phyloP scores from a whole-genome alignment of 371 early-diverging fungal species.

The Mortierella sp. region DNA sequence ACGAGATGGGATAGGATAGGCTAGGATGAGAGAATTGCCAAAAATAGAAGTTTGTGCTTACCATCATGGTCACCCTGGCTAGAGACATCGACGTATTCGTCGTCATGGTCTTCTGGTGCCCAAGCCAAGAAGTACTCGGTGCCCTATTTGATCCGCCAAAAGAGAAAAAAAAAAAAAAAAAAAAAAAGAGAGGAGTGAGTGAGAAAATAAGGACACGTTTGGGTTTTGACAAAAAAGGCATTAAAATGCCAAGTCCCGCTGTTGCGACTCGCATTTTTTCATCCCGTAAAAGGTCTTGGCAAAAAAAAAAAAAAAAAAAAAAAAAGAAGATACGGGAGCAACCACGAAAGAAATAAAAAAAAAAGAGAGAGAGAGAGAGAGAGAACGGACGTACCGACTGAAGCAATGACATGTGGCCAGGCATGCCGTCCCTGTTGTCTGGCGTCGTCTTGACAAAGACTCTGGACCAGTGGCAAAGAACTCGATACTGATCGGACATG shows the following conservation, averaged over 20 bases:
- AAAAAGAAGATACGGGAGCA: not conserved
- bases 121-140: not conserved
- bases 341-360: conserved; percentile 8
- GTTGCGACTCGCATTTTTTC: too few species aligned
- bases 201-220: not conserved
- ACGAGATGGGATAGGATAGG: too few species aligned
- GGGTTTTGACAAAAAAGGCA: too few species aligned
- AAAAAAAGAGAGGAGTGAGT: not conserved
- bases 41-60: conserved; percentile 2
- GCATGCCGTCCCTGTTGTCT: conserved; percentile 43
- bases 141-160: not conserved
- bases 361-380: not conserved
- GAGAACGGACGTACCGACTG: conserved; percentile 28
- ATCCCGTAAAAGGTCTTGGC: not conserved
- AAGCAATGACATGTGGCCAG: conserved; percentile 41
- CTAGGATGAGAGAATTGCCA: not conserved
- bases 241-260: conserved; percentile 25
- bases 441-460: conserved; percentile 40
- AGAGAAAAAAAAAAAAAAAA: not conserved
- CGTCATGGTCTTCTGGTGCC: conserved; percentile 57
- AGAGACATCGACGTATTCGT: conserved; percentile 61
- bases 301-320: not conserved
- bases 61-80: conserved; percentile 34
- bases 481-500: conserved; percentile 19
- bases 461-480: conserved; percentile 38